Evolutionary conservation across 83 land plant species (phyloP).

Genomic region (Picea mariana): DNA sequence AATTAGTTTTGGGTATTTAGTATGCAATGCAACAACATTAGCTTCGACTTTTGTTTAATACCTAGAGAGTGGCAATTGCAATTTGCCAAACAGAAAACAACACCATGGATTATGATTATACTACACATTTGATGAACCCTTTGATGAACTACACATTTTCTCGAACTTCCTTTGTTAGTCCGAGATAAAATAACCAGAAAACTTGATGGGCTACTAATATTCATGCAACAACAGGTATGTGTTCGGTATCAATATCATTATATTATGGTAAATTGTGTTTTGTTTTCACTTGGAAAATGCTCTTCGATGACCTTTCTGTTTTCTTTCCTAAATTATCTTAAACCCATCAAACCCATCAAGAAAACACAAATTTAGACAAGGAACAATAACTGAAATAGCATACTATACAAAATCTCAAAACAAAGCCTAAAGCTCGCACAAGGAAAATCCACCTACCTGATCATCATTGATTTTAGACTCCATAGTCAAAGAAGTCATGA

Average conservation of each 20-base stretch:
- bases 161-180: not conserved
- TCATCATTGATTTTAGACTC: too few relatives aligned
- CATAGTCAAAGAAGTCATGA: too few relatives aligned
- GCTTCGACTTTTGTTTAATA: slow-evolving; percentile 3
- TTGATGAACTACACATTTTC: not conserved
- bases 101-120: not conserved
- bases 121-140: slow-evolving; percentile 1
- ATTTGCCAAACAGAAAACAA: slow-evolving; percentile 8
- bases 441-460: too few relatives aligned
- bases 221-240: not conserved
- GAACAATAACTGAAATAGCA: too few relatives aligned
- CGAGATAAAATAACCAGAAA: not conserved
- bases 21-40: not conserved
- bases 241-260: not conserved
- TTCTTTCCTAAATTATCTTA: too few relatives aligned
- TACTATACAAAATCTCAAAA: too few relatives aligned
- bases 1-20: not conserved
- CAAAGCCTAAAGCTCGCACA: too few relatives aligned
- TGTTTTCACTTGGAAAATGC: not conserved
- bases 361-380: too few relatives aligned
- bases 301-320: too few relatives aligned
- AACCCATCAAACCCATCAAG: too few relatives aligned
- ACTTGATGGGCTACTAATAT: not conserved
- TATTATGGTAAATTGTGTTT: not conserved
- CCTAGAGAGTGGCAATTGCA: not conserved